Evolutionary conservation across 2,329 filamentous ascomycete species (phyloP).

Genomic region (Mycosphaerella sp.): DNA sequence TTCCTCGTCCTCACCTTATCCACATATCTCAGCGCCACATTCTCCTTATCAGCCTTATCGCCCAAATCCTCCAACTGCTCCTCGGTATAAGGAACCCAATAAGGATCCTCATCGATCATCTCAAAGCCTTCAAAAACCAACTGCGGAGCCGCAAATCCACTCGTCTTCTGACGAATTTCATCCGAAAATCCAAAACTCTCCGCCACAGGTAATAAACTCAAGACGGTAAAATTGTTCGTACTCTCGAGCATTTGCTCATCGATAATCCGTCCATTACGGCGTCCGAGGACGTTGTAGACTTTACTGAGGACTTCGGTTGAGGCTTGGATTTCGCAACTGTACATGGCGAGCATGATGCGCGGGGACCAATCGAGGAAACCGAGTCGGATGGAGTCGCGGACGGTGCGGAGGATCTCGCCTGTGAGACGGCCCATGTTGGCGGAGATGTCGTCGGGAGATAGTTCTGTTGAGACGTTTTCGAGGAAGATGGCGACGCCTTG

Average conservation of each 20-base stretch:
- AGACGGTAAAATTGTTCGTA: slow-evolving; percentile 92
- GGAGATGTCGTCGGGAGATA: slow-evolving; percentile 50
- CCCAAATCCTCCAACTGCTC: slow-evolving; percentile 95
- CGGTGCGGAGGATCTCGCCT: slow-evolving; percentile 85
- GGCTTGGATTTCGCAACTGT: slow-evolving; percentile 94
- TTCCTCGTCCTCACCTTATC: slow-evolving; percentile 81
- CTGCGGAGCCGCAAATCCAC: slow-evolving; percentile 84
- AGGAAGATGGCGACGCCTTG: slow-evolving; percentile 89
- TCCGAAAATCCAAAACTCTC: slow-evolving; percentile 95
- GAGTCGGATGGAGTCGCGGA: slow-evolving; percentile 73
- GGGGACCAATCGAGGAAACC: slow-evolving; percentile 95
- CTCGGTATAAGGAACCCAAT: slow-evolving; percentile 95
- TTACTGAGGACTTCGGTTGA: slow-evolving; percentile 88
- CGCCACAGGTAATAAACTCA: slow-evolving; percentile 79
- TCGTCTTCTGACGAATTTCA: slow-evolving; percentile 92
- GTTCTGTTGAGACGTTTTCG: slow-evolving; percentile 64
- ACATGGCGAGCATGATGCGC: slow-evolving; percentile 94
- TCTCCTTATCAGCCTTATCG: slow-evolving; percentile 87
- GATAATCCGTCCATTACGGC: slow-evolving; percentile 80
- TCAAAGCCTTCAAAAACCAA: slow-evolving; percentile 91
- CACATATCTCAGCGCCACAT: slow-evolving; percentile 94
- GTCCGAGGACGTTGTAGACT: slow-evolving; percentile 96
- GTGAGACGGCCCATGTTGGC: slow-evolving; percentile 75
- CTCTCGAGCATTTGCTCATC: slow-evolving; percentile 91
- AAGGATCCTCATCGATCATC: slow-evolving; percentile 88